Base-by-base conservation (phyloP, 2,329 filamentous ascomycete genomes). In the Sclerotinia minor region DNA sequence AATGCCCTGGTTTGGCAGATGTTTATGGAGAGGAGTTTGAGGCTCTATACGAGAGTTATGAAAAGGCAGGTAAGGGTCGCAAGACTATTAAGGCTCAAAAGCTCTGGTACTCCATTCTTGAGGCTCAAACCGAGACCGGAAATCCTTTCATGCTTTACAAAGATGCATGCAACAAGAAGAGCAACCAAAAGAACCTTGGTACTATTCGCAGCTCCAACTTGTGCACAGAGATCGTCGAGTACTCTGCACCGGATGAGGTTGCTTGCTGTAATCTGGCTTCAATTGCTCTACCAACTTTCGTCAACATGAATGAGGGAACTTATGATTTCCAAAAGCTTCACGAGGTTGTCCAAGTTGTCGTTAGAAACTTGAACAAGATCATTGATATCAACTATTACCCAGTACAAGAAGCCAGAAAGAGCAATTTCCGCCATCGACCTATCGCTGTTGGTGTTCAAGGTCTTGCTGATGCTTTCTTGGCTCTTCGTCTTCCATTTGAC, bases 121-220 rank as follows among this genome's bases (percentile, higher is more conserved):
- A 99, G 83, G 92, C 95, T 61, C 95, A 99, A 83, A 98, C 94
- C 45, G 95, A 99, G 87, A 99, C 95, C 57, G 95, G 95, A 75
- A 98, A 96, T 81, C 95, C 95, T 60, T 99, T 97, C 83, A 99
- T 99, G 92, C 89, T 98, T 69, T 99, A 99, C 89, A 99, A 99
- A 86, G 95, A 99, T 81, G 87, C 89, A 77, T 94, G 91, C 88
- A 99, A 99, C 87, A 89, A 89, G 80, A 99, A 99, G 90, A 97
- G 94, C 85, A 99, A 99, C 87, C 95, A 99, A 84, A 98, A 99
- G 90, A 99, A 99, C 82, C 86, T 99, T 44, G 95, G 95, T 73
- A 97, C 94, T 71, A 99, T 99, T 76, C 93, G 93, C 80, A 97
- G 92, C 85, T 99, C 95, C 77, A 99, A 99, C 81, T 85, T 99